A percentile compares a stretch with the other conserved stretches of the same genome.
phyloP scores from a whole-genome alignment of 495 filamentous ascomycete species.

The Hypoxylon intermedium region DNA sequence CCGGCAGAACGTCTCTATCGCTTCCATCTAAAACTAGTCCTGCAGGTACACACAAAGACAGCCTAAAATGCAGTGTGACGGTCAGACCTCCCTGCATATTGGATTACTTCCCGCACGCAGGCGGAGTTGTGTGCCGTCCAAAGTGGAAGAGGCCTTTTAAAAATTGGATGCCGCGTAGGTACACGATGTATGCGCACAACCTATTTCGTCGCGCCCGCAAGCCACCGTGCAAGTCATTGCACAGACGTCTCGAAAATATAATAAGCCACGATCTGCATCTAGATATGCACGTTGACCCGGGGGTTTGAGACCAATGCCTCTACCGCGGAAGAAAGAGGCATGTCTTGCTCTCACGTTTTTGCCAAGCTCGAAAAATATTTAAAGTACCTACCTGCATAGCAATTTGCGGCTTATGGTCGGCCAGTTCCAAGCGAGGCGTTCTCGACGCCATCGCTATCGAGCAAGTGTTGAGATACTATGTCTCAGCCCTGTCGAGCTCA shows the following conservation, averaged over 20 bases:
- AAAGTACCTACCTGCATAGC: too few species aligned
- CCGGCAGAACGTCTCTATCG: constrained; percentile 8
- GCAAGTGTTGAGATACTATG: constrained; percentile 5
- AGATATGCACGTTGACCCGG: constrained; percentile 1
- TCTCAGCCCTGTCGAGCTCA: constrained; percentile 43
- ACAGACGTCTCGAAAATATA: too few species aligned
- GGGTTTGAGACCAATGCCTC: constrained; percentile 20
- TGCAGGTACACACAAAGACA: constrained; percentile 31
- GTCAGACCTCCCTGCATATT: constrained; percentile 29
- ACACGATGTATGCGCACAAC: too few species aligned
- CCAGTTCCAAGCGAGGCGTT: constrained; percentile 6
- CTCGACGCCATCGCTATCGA: constrained; percentile 15
- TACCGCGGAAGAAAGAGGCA: constrained; percentile 10
- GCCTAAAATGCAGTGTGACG: constrained; percentile 36
- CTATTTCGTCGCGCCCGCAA: too few species aligned
- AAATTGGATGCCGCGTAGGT: too few species aligned
- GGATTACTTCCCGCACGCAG: constrained; percentile 8
- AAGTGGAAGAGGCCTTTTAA: constrained; percentile 5
- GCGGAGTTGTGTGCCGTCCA: constrained; percentile 9
- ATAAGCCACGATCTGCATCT: background rate
- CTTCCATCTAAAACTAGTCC: constrained; percentile 20
- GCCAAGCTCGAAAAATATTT: constrained; percentile 14
- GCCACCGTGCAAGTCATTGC: too few species aligned
- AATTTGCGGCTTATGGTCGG: constrained; percentile 2
- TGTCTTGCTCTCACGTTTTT: constrained; percentile 18